These are phyloP conservation scores for Coprinopsis cinerea DNA, from an alignment of 768 basidiomycete species.

Conservation along the genomic window DNA sequence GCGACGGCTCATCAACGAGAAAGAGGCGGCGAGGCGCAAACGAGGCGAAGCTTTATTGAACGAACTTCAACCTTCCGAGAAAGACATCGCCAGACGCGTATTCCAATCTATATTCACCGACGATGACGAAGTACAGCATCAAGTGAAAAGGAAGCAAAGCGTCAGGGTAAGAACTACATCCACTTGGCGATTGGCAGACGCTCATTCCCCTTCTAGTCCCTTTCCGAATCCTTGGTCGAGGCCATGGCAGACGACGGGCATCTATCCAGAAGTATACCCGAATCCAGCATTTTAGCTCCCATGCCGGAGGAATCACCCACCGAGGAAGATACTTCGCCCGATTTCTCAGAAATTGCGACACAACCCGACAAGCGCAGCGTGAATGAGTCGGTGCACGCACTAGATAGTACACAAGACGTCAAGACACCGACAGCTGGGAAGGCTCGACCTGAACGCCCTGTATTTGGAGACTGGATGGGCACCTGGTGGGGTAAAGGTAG, in stretches of 20 bases:
- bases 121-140: slow-evolving; percentile 39
- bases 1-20: slow-evolving; percentile 48
- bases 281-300: slow-evolving; percentile 25
- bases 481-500: slow-evolving; percentile 62
- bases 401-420: no score
- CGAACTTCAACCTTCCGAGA: slow-evolving; percentile 55
- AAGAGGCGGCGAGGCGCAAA: slow-evolving; percentile 44
- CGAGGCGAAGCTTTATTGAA: slow-evolving; percentile 51
- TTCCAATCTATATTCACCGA: slow-evolving; percentile 61
- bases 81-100: slow-evolving; percentile 61
- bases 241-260: slow-evolving; percentile 46
- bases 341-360: background rate
- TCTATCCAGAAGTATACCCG: slow-evolving; percentile 29
- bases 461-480: slow-evolving; percentile 73
- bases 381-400: background rate
- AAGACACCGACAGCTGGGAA: background rate
- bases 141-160: slow-evolving; percentile 54
- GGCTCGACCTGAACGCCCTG: slow-evolving; percentile 40
- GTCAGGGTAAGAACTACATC: slow-evolving; percentile 39
- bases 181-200: slow-evolving; percentile 1
- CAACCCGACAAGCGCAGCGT: slow-evolving; percentile 14
- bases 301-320: slow-evolving; percentile 28
- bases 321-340: slow-evolving; percentile 2
- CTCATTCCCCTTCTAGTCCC: slow-evolving; percentile 29
- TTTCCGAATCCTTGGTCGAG: slow-evolving; percentile 49